phyloP scores from a whole-genome alignment of 371 early-diverging fungal species.

The Mucor mucedo region DNA sequence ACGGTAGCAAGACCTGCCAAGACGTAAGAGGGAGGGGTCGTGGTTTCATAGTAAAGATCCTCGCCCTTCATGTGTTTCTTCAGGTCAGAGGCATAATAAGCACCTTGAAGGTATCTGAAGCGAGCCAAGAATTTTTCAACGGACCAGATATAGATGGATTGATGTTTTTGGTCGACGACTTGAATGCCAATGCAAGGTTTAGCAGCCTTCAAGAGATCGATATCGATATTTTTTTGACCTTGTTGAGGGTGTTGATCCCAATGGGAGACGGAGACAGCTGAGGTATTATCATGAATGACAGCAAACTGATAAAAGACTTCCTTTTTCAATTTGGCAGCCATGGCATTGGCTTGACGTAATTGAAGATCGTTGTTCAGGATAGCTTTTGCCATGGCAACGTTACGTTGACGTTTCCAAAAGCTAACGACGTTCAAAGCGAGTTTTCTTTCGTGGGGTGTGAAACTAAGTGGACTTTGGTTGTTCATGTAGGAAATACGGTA shows the following conservation, averaged over 20 bases:
- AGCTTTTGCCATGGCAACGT: conserved; percentile 68
- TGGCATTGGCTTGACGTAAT: conserved; percentile 82
- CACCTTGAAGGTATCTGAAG: conserved; percentile 64
- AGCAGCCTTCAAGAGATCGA: conserved; percentile 40
- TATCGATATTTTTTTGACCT: conserved; percentile 44
- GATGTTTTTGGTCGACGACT: conserved; percentile 68
- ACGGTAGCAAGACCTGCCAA: conserved; percentile 64
- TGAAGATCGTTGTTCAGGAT: conserved; percentile 66
- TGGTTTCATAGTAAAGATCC: conserved; percentile 70
- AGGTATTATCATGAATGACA: conserved; percentile 54
- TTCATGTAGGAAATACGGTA: conserved; percentile 27
- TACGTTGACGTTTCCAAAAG: conserved; percentile 64
- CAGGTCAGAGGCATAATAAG: conserved; percentile 64
- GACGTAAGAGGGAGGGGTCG: conserved; percentile 55
- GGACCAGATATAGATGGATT: conserved; percentile 73
- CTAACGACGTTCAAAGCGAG: conserved; percentile 53
- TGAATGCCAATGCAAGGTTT: conserved; percentile 66
- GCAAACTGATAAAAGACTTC: conserved; percentile 79
- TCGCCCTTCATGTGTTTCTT: conserved; percentile 69
- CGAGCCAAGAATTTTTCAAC: conserved; percentile 63
- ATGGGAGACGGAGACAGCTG: conserved; percentile 53
- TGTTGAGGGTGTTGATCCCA: conserved; percentile 54
- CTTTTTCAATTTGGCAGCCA: conserved; percentile 72
- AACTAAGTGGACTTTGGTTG: conserved; percentile 13
- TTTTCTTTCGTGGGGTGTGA: conserved; percentile 49